Conservation (phyloP, 2,329 filamentous ascomycete genomes). For the Exophiala lecanii-corni region DNA sequence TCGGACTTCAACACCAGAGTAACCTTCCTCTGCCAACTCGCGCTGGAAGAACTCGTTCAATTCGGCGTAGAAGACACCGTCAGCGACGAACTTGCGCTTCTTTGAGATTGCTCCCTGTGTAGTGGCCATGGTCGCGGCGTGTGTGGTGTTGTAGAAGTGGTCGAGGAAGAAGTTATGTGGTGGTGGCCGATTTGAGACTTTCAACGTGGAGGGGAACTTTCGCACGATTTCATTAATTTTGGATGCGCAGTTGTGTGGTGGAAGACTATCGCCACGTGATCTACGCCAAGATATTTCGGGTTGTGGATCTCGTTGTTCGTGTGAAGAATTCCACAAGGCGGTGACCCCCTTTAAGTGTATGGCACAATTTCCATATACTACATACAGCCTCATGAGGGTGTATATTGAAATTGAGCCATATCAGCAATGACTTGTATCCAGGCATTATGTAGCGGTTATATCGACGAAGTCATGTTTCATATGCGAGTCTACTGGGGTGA, state of each 20-base stretch:
- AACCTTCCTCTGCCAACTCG: slow-evolving; percentile 99
- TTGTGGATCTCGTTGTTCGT: too few species aligned
- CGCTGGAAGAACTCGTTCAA: slow-evolving; percentile 99
- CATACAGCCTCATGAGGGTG: too few species aligned
- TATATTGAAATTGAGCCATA: too few species aligned
- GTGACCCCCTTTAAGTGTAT: too few species aligned
- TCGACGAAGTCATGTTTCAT: too few species aligned
- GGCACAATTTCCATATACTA: too few species aligned
- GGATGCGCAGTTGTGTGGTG: neutral
- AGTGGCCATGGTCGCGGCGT: slow-evolving; percentile 40
- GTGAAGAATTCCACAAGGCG: too few species aligned
- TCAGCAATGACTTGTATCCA: too few species aligned
- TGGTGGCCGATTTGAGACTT: neutral
- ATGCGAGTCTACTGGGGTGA: too few species aligned
- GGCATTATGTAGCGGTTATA: too few species aligned
- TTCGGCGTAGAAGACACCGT: slow-evolving; percentile 99
- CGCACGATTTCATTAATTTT: slow-evolving; percentile 1
- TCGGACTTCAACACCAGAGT: slow-evolving; percentile 99
- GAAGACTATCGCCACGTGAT: neutral
- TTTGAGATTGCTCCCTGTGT: slow-evolving; percentile 50
- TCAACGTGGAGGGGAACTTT: slow-evolving; percentile 2
- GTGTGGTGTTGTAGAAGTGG: neutral
- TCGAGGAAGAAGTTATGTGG: neutral
- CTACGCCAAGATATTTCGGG: slow-evolving; percentile 1
- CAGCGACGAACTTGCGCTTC: slow-evolving; percentile 73